Percentiles rank a stretch among this genome's conserved stretches.
These are phyloP conservation scores for Viola pubescens DNA, from an alignment of 441 rosid genomes.

Conservation along the genomic window DNA sequence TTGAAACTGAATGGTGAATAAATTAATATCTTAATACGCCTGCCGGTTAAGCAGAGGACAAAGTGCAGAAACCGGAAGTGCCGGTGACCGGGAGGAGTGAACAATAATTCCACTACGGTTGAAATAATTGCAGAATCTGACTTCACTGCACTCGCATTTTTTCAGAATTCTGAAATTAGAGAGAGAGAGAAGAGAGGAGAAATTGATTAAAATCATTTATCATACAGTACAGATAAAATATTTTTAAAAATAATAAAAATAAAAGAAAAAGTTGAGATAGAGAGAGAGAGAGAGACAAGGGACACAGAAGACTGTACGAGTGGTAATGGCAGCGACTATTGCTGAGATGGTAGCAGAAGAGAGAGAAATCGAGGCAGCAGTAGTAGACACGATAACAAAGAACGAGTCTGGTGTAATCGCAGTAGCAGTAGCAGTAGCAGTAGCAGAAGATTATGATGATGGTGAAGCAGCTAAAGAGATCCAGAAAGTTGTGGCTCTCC, in stretches of 20 bases:
- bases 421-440: neutral
- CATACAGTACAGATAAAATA: neutral
- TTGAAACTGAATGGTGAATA: neutral
- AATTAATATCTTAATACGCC: neutral
- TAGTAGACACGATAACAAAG: neutral
- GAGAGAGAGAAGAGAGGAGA: neutral
- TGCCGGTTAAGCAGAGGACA: slow-evolving; percentile 19
- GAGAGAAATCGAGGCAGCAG: slow-evolving; percentile 16
- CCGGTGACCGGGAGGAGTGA: slow-evolving; percentile 8
- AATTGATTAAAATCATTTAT: neutral
- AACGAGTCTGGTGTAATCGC: neutral
- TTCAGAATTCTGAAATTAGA: no score
- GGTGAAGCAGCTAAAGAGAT: no score
- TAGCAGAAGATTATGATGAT: no score
- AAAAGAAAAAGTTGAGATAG: slow-evolving; percentile 3
- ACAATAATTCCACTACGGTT: slow-evolving; percentile 8
- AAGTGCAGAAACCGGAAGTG: slow-evolving; percentile 11
- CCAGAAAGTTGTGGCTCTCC: no score
- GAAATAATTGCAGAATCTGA: slow-evolving; percentile 6
- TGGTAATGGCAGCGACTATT: slow-evolving; percentile 20
- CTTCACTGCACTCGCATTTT: neutral
- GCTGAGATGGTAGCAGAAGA: slow-evolving; percentile 21
- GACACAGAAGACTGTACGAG: slow-evolving; percentile 13
- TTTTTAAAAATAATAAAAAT: neutral
- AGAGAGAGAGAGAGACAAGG: neutral